Evolutionary conservation across 768 basidiomycete genomes (phyloP).

Genomic region (Leccinum ochraceum): DNA sequence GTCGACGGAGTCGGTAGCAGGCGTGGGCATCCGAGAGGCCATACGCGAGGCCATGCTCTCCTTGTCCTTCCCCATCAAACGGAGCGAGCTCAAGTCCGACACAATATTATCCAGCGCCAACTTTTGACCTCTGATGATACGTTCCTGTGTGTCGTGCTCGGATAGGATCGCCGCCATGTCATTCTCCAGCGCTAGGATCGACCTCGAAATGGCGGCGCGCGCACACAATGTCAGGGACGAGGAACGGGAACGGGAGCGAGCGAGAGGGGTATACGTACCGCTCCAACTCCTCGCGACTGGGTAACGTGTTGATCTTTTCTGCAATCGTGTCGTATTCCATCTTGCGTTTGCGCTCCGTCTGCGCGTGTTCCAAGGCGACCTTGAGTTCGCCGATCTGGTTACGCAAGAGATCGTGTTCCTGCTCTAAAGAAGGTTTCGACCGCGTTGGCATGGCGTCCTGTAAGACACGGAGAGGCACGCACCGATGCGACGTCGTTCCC

Average conservation of each 20-base stretch:
- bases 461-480: constrained; percentile 24
- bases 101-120: constrained; percentile 66
- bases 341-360: constrained; percentile 71
- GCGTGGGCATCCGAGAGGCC: constrained; percentile 47
- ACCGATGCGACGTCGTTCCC: constrained; percentile 74
- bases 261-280: constrained; percentile 50
- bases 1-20: constrained; percentile 43
- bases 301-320: constrained; percentile 79
- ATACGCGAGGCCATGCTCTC: constrained; percentile 45
- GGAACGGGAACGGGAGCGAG: neutral
- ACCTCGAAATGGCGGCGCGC: constrained; percentile 40
- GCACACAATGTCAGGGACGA: neutral
- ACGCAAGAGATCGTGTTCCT: constrained; percentile 66
- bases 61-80: constrained; percentile 68
- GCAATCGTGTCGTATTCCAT: constrained; percentile 86
- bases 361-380: constrained; percentile 73
- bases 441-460: neutral
- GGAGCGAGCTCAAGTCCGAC: constrained; percentile 56
- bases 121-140: constrained; percentile 67
- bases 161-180: constrained; percentile 74
- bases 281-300: constrained; percentile 74
- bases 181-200: constrained; percentile 68
- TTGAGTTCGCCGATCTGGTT: constrained; percentile 80
- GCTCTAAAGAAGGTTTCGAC: constrained; percentile 45
- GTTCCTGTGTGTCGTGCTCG: constrained; percentile 75